Evolutionary conservation across 2,329 filamentous ascomycete genomes (phyloP), one percentile per base, ranked within the genome.

Genomic region (Fusarium cyanostomum): DNA sequence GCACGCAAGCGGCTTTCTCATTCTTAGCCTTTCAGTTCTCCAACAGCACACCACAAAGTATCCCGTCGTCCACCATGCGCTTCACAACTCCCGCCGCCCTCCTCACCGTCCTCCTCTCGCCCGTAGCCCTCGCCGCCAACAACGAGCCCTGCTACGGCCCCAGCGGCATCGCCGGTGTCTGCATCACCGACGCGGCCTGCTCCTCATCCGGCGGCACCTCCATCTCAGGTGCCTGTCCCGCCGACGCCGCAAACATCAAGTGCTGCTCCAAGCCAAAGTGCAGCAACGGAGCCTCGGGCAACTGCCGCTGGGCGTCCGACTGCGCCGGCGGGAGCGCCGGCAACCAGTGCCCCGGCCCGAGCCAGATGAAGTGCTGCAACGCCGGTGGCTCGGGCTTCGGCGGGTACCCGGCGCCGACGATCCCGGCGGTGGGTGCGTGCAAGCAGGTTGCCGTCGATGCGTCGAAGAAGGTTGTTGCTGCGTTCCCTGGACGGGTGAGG

Each of bases 191-290:
- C 4, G 52, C 72, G 5, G 58, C 69, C 21, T 82, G 80, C 72
- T 64, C 71, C 13, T 56, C 71, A 2, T 56, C 59, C 13, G 78
- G 79, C 52, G 79, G 79, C 35, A 75, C 71, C 46, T 73, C 74
- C 54, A 73, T 77, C 57, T 63, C 67, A 27, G 75, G 76, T 15
- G 75, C 72, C 28, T 81, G 79, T 60, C 78, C 78, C 6, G 62
- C 69, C 16, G 77, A 79, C 57, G 59, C 74, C 2, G 64, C 67
- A 53, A 66, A 75, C 68, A 69, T 81, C 48, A 75, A 76, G 55
- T 81, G 79, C 73, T 81, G 79, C 71, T 75, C 72, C 64, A 80
- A 80, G 59, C 57, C 77, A 4, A 48, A 58, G 3, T 81, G 79
- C 61, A 68, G 67, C 37, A 70, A 65, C 52, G 70, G 72, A 16